Conservation (phyloP, 805 yeast species). For the Pichia cabralensis region DNA sequence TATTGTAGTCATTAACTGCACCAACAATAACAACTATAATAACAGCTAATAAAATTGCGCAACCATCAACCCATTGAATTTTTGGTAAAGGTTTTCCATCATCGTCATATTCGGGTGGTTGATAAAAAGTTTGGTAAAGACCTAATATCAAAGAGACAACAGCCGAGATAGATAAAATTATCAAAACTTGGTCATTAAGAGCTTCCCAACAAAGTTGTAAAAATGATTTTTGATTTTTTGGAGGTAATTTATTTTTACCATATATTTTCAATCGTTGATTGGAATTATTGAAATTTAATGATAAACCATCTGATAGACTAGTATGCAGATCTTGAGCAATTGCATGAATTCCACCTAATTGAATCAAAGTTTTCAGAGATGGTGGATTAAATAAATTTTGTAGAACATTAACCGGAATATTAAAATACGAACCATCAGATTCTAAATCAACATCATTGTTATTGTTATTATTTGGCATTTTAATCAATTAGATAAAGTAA, state of each 20-base stretch:
- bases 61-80: constrained; percentile 99
- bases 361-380: constrained; percentile 33
- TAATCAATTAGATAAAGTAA: too few species aligned
- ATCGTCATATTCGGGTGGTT: constrained; percentile 64
- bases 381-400: constrained; percentile 54
- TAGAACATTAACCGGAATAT: constrained; percentile 27
- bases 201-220: constrained; percentile 68
- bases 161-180: constrained; percentile 79
- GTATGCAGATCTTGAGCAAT: constrained; percentile 28
- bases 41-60: constrained; percentile 90
- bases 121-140: constrained; percentile 83
- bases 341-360: constrained; percentile 36
- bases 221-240: constrained; percentile 58
- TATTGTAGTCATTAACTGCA: constrained; percentile 93
- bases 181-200: constrained; percentile 81
- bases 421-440: constrained; percentile 11
- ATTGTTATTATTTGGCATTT: not conserved
- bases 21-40: constrained; percentile 87
- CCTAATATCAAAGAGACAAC: constrained; percentile 84
- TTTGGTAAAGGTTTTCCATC: constrained; percentile 71
- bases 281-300: constrained; percentile 23
- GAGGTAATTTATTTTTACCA: constrained; percentile 69
- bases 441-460: constrained; percentile 13
- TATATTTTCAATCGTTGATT: constrained; percentile 36
- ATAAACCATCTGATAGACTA: constrained; percentile 32